A percentile compares a stretch with the other conserved stretches of the same genome.
phyloP scores from a whole-genome alignment of 805 yeast genomes.

The Barnettozyma siamensis region DNA sequence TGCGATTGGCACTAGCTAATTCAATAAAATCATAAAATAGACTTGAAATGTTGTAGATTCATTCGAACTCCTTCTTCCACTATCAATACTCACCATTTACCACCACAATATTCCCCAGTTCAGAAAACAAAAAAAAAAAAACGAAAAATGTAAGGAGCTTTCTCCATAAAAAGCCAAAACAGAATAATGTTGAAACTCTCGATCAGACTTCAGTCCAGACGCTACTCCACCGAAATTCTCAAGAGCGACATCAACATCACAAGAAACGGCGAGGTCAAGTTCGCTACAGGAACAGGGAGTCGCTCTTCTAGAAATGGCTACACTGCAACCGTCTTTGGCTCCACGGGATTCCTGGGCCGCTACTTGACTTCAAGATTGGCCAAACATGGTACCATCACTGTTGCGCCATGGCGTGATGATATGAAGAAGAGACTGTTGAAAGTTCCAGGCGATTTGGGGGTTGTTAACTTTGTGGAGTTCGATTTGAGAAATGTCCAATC shows the following conservation, averaged over 20 bases:
- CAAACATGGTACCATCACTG: slow-evolving; percentile 71
- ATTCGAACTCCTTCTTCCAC: too few species aligned
- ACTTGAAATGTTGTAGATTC: too few species aligned
- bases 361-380: slow-evolving; percentile 68
- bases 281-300: slow-evolving; percentile 74
- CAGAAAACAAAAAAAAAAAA: too few species aligned
- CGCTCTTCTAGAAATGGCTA: slow-evolving; percentile 82
- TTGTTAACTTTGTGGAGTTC: slow-evolving; percentile 75
- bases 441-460: slow-evolving; percentile 83
- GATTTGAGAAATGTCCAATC: slow-evolving; percentile 74
- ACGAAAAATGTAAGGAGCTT: background rate
- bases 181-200: slow-evolving; percentile 5
- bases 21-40: too few species aligned
- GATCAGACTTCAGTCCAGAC: slow-evolving; percentile 12
- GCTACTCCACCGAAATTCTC: slow-evolving; percentile 20
- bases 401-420: slow-evolving; percentile 80
- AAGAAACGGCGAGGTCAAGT: slow-evolving; percentile 65
- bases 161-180: background rate
- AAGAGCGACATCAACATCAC: slow-evolving; percentile 66
- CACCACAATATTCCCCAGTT: background rate
- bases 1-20: too few species aligned
- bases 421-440: slow-evolving; percentile 71
- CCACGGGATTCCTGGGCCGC: slow-evolving; percentile 73
- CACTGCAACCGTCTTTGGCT: slow-evolving; percentile 86
- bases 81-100: background rate